Evolutionary conservation across 1,139 yeast species (phyloP).

Genomic region (Protomyces inundatus): DNA sequence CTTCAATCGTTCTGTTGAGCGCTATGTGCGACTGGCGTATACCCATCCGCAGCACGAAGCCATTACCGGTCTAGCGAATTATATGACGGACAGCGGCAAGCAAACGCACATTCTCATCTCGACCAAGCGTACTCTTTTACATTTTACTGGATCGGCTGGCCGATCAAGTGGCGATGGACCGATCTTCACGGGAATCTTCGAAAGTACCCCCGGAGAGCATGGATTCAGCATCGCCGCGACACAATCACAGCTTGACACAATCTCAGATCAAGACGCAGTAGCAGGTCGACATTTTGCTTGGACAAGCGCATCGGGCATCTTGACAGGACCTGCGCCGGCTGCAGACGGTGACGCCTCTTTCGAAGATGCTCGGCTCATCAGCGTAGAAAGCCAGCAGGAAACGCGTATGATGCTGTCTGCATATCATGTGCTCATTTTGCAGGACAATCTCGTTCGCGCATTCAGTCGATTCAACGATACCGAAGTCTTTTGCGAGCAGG

Average conservation of each 20-base stretch:
- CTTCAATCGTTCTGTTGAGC: constrained; percentile 14
- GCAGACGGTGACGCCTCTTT: constrained; percentile 11
- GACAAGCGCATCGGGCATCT: constrained; percentile 5
- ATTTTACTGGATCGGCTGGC: background rate
- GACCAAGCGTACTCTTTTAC: background rate
- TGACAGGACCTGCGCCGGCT: constrained; percentile 12
- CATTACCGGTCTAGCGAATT: background rate
- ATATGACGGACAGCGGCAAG: background rate
- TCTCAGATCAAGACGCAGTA: background rate
- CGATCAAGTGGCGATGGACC: constrained; percentile 4
- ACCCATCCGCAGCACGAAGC: background rate
- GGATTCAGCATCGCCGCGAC: background rate
- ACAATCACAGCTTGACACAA: background rate
- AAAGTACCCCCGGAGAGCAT: background rate
- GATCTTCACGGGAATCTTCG: background rate
- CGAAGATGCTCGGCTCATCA: constrained; percentile 1
- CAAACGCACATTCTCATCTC: constrained; percentile 1
- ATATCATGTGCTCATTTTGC: constrained; percentile 4
- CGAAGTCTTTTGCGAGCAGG: background rate
- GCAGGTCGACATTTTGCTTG: constrained; percentile 6
- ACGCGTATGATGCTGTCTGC: background rate
- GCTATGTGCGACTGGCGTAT: constrained; percentile 10
- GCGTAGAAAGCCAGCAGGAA: background rate
- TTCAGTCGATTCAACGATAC: constrained; percentile 8
- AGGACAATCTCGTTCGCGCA: background rate